A percentile compares a stretch with the other conserved stretches of the same genome.
Conservation (phyloP, 2,329 filamentous ascomycete species). For the Hypoxylon sp. region DNA sequence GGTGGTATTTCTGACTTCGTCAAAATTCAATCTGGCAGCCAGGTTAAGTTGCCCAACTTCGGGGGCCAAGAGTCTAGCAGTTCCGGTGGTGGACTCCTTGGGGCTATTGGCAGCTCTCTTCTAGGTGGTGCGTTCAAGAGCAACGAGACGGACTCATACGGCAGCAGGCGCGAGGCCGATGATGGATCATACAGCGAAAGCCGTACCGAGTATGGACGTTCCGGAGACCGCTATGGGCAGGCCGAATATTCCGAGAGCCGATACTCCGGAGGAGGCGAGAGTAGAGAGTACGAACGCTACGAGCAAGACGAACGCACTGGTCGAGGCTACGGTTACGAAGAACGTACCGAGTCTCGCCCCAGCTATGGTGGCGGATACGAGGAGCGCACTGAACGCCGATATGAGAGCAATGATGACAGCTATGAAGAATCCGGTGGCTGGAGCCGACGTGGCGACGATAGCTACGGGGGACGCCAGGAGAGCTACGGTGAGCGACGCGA, state of each 20-base stretch:
- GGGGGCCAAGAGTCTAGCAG: slow-evolving; percentile 67
- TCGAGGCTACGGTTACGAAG: slow-evolving; percentile 69
- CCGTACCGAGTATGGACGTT: slow-evolving; percentile 72
- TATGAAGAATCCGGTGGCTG: slow-evolving; percentile 48
- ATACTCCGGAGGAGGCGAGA: slow-evolving; percentile 68
- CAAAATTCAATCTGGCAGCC: slow-evolving; percentile 60
- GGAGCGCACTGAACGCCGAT: slow-evolving; percentile 68
- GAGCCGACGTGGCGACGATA: slow-evolving; percentile 41
- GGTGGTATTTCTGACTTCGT: slow-evolving; percentile 64
- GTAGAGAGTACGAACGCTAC: slow-evolving; percentile 72
- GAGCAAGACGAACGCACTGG: slow-evolving; percentile 67
- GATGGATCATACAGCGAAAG: slow-evolving; percentile 73
- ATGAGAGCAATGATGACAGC: slow-evolving; percentile 54
- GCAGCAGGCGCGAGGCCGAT: slow-evolving; percentile 65
- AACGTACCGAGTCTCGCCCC: slow-evolving; percentile 67
- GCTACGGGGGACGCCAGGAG: slow-evolving; percentile 15
- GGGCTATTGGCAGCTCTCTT: slow-evolving; percentile 74
- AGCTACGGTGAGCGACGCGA: slow-evolving; percentile 13
- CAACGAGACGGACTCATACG: slow-evolving; percentile 67
- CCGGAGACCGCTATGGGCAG: slow-evolving; percentile 70
- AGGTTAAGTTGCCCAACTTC: slow-evolving; percentile 44
- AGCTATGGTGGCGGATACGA: slow-evolving; percentile 69
- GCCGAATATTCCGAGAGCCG: slow-evolving; percentile 71
- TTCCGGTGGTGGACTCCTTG: slow-evolving; percentile 78
- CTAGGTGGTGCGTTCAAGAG: slow-evolving; percentile 72